Base-by-base conservation (phyloP, 768 basidiomycete species). In the Boletus sp. region DNA sequence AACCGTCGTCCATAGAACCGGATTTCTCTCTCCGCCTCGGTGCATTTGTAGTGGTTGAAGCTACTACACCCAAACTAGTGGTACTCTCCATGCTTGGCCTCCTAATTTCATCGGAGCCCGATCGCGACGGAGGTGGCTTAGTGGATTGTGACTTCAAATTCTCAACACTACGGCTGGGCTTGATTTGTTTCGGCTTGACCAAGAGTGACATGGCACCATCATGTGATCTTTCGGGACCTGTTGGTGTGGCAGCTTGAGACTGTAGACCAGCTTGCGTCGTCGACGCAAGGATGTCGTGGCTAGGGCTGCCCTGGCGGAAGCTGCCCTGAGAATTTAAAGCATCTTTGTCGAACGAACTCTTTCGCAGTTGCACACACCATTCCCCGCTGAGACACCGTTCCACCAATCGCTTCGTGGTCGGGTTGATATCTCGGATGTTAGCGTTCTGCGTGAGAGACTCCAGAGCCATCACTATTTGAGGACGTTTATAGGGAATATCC, bases 341-440 rank as follows among this genome's bases (percentile, higher is more conserved):
- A 17, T 67, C 65, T 54, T 68, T 71, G 46, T 60, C 67, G 51
- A 67, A 62, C 33, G 71, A 66, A 11, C 65, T 59, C 60, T 78
- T 85, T 57, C 79, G 80, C 39, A 89, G 74, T 32, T 89, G 82
- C 14, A 87, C 82, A 76, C 90, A 90, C 94, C 94, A 97, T 8
- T 89, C 86, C 3, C 89, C 94, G 14, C 78, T 76, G 18, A 98
- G 81, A 71, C 95, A 98, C 40, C 97, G 83, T 56, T 94, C 90
- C 17, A 98, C 97, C 8, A 99, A 82, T 8, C 97, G 84, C 60
- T 85, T 86, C 1, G 95, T 98, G 1, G 95, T 98, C 2, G 91
- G 76, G 55, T 84, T 89, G 60, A 96, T 79, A 46, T 96, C 91
- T 32, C 90, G 83, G 52, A 97, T 90, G 42, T 83, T 78, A 14